Percentiles rank a stretch among this genome's conserved stretches.
Conservation (phyloP, 176 grass and related monocot species). For the Tillandsia leiboldiana region DNA sequence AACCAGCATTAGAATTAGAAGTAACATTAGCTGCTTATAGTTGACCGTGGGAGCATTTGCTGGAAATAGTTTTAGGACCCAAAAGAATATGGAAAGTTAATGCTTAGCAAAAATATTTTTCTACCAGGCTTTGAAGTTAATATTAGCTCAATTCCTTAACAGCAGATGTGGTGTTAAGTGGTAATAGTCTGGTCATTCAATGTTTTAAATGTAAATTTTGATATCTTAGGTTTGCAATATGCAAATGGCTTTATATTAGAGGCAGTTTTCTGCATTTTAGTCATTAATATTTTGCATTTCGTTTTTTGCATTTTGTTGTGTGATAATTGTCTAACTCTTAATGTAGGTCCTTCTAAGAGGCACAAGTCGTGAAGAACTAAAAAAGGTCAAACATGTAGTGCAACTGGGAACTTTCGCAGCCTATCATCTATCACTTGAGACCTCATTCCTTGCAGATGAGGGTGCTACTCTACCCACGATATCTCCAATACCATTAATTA, state of each 20-base stretch:
- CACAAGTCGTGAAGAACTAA: conserved; percentile 53
- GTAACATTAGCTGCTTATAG: no score
- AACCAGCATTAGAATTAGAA: no score
- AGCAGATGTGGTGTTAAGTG: no score
- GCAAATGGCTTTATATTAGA: not conserved
- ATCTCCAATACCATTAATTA: conserved; percentile 21
- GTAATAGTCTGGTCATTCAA: no score
- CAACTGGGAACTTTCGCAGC: conserved; percentile 77
- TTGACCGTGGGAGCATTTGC: no score
- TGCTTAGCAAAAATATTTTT: no score
- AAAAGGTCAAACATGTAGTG: conserved; percentile 60
- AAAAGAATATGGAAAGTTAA: no score
- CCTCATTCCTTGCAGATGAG: conserved; percentile 81
- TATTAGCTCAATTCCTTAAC: no score
- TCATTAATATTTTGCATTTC: not conserved
- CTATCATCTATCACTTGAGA: conserved; percentile 77
- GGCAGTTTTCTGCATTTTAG: not conserved
- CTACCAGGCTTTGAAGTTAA: no score
- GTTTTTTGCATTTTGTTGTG: not conserved
- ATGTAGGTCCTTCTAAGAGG: conserved; percentile 70
- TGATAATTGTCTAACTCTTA: conserved; percentile 6
- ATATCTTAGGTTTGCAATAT: not conserved
- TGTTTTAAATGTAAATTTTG: no score
- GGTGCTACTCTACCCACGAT: conserved; percentile 48
- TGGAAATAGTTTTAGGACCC: no score